Conservation (phyloP, 768 basidiomycete species). For the Strobilomyces echinocephalus region DNA sequence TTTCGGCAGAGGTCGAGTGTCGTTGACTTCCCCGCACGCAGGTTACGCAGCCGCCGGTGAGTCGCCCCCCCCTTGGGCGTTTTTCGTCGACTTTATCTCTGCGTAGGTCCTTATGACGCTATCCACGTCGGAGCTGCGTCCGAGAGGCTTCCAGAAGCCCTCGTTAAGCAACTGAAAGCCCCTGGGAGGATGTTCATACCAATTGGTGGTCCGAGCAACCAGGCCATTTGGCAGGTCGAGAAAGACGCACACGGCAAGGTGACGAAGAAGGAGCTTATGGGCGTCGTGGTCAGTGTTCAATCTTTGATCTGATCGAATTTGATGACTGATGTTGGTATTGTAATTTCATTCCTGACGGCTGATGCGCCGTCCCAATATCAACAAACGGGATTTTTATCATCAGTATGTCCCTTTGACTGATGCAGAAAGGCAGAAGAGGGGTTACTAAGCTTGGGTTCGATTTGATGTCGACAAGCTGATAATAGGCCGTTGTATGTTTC, state of each 20-base stretch:
- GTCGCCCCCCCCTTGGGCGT: not conserved
- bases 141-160: slow-evolving; percentile 58
- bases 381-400: not conserved
- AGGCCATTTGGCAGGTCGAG: slow-evolving; percentile 72
- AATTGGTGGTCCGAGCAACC: slow-evolving; percentile 60
- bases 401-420: slow-evolving; percentile 75
- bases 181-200: slow-evolving; percentile 92
- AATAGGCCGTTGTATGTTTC: no score
- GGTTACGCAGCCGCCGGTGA: slow-evolving; percentile 35
- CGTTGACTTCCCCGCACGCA: slow-evolving; percentile 8
- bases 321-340: slow-evolving; percentile 4
- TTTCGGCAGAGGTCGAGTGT: not conserved
- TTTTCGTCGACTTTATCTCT: not conserved
- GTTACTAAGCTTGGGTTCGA: slow-evolving; percentile 12
- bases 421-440: slow-evolving; percentile 38
- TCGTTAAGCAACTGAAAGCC: slow-evolving; percentile 72
- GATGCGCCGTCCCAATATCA: not conserved
- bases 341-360: not conserved
- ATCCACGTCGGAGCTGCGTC: slow-evolving; percentile 97
- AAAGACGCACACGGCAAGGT: slow-evolving; percentile 70
- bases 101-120: slow-evolving; percentile 65
- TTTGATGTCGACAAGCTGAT: not conserved
- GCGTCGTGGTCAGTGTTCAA: slow-evolving; percentile 59
- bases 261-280: slow-evolving; percentile 63
- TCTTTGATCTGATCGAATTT: slow-evolving; percentile 10